These are phyloP conservation scores for Tricholomella constricta DNA, from an alignment of 768 basidiomycete species.

Conservation along the genomic window DNA sequence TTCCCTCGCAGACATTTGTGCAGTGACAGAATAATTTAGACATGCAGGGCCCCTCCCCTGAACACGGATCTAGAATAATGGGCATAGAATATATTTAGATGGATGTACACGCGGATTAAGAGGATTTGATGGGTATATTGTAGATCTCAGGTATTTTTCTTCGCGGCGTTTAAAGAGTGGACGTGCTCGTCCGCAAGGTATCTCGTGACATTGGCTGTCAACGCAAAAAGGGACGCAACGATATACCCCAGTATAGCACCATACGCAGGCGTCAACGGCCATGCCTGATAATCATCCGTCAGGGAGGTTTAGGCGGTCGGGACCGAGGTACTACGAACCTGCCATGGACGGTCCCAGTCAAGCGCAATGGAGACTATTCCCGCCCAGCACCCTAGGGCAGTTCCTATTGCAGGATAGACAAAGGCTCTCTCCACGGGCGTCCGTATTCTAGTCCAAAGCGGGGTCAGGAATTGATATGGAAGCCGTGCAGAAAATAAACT, in stretches of 20 bases:
- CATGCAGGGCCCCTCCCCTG: not conserved
- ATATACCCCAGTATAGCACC: slow-evolving; percentile 73
- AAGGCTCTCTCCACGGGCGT: slow-evolving; percentile 76
- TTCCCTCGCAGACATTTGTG: slow-evolving; percentile 80
- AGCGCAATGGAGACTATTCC: slow-evolving; percentile 86
- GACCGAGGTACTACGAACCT: slow-evolving; percentile 56
- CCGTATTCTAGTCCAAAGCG: slow-evolving; percentile 39
- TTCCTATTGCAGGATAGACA: slow-evolving; percentile 76
- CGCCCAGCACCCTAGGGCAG: slow-evolving; percentile 75
- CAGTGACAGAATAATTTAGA: slow-evolving; percentile 21
- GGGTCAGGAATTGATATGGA: slow-evolving; percentile 2
- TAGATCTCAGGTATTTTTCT: slow-evolving; percentile 15
- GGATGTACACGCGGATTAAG: not conserved
- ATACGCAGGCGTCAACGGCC: slow-evolving; percentile 79
- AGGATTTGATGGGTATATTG: not conserved
- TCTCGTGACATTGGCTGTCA: slow-evolving; percentile 43
- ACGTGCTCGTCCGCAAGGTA: slow-evolving; percentile 43
- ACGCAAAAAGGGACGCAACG: slow-evolving; percentile 54
- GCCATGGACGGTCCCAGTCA: slow-evolving; percentile 98
- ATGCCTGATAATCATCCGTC: slow-evolving; percentile 52
- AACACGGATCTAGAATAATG: slow-evolving; percentile 6
- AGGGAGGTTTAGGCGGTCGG: not conserved
- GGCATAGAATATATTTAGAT: slow-evolving; percentile 3
- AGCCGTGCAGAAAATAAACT: slow-evolving; percentile 32
- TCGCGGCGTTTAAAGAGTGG: slow-evolving; percentile 21